phyloP scores from a whole-genome alignment of 2,329 filamentous ascomycete genomes.

The Colletotrichum aenigma region DNA sequence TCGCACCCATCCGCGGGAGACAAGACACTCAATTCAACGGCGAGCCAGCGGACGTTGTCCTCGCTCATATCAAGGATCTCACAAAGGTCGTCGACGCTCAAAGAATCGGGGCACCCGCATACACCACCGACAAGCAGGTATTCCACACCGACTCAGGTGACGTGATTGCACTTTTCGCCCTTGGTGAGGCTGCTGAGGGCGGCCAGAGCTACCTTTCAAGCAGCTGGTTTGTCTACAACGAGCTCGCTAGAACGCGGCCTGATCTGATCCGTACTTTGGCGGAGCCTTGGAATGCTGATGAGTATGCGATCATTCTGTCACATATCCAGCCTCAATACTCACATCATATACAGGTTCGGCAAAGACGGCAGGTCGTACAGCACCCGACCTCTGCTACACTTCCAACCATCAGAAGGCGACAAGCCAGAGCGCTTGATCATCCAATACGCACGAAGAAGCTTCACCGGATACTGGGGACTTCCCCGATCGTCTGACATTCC shows the following conservation, averaged over 20 bases:
- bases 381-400: conserved; percentile 58
- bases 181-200: conserved; percentile 55
- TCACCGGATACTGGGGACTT: conserved; percentile 61
- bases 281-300: conserved; percentile 52
- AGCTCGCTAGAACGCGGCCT: conserved; percentile 60
- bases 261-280: conserved; percentile 63
- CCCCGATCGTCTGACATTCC: conserved; percentile 60
- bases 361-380: conserved; percentile 49
- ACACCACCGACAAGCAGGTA: conserved; percentile 64
- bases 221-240: conserved; percentile 66
- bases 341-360: conserved; percentile 48
- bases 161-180: conserved; percentile 61
- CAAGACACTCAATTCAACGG: conserved; percentile 54
- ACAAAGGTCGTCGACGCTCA: conserved; percentile 33
- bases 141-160: conserved; percentile 68
- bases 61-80: conserved; percentile 69
- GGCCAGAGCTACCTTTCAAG: conserved; percentile 64
- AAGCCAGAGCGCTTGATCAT: conserved; percentile 59
- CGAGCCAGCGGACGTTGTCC: conserved; percentile 53
- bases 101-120: conserved; percentile 60
- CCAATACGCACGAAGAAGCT: conserved; percentile 64
- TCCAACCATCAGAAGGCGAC: conserved; percentile 50
- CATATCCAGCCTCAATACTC: too few relatives aligned
- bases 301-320: conserved; percentile 27
- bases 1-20: conserved; percentile 56